phyloP scores from a whole-genome alignment of 345 rosid species.

The Odontarrhena argentea region DNA sequence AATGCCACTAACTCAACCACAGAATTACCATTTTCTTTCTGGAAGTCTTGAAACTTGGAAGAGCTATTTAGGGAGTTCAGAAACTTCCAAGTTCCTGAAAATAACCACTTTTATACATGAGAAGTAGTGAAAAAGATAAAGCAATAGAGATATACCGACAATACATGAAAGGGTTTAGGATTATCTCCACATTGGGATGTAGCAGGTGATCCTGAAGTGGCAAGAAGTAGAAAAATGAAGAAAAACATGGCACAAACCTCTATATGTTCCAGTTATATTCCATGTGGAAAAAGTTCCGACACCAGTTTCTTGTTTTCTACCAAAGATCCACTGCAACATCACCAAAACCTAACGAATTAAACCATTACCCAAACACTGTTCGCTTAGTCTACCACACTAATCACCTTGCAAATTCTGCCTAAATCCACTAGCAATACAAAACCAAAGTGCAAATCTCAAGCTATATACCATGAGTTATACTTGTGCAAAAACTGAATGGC shows the following conservation, averaged over 20 bases:
- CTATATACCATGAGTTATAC: slow-evolving; percentile 3
- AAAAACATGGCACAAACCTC: slow-evolving; percentile 61
- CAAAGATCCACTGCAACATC: slow-evolving; percentile 72
- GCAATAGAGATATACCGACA: neutral
- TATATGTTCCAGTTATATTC: slow-evolving; percentile 98
- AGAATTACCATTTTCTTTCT: slow-evolving; percentile 76
- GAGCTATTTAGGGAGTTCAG: slow-evolving; percentile 72
- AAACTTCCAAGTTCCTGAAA: slow-evolving; percentile 86
- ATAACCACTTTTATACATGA: slow-evolving; percentile 26
- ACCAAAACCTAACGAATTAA: neutral
- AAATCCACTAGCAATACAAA: slow-evolving; percentile 8
- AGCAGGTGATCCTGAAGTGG: neutral
- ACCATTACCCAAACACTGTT: slow-evolving; percentile 16
- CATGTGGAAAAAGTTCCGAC: slow-evolving; percentile 72
- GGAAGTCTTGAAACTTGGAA: slow-evolving; percentile 74
- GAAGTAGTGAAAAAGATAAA: slow-evolving; percentile 5
- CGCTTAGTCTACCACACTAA: neutral
- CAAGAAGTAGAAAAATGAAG: slow-evolving; percentile 4
- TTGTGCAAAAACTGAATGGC: neutral
- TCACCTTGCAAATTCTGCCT: neutral
- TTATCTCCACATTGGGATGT: neutral
- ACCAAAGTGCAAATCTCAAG: slow-evolving; percentile 11
- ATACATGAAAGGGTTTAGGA: neutral
- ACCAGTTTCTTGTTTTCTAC: slow-evolving; percentile 68
- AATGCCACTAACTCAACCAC: slow-evolving; percentile 81